These are phyloP conservation scores for Ceratocystis huliohia DNA, from an alignment of 2,329 filamentous ascomycete genomes.

Conservation along the genomic window DNA sequence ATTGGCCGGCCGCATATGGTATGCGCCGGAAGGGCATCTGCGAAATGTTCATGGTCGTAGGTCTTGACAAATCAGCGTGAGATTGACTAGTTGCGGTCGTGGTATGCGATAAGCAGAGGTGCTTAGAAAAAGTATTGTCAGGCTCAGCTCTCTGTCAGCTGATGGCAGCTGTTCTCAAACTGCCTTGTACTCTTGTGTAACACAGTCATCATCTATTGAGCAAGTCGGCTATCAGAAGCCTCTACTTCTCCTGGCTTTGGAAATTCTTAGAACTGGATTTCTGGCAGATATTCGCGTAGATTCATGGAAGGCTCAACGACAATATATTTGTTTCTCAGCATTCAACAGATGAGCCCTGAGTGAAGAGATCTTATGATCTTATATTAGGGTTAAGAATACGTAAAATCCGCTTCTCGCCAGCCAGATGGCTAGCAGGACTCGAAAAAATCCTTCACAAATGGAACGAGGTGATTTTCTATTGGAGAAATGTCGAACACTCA, in stretches of 20 bases:
- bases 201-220: too few relatives aligned
- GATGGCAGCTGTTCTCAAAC: background rate
- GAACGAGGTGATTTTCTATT: background rate
- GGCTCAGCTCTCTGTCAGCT: background rate
- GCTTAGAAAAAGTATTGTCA: slow-evolving; percentile 9
- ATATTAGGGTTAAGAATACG: too few relatives aligned
- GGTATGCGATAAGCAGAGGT: background rate
- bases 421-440: background rate
- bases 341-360: too few relatives aligned
- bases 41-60: slow-evolving; percentile 18
- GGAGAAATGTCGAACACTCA: slow-evolving; percentile 45
- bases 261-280: background rate
- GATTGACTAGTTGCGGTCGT: background rate
- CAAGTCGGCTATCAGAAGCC: too few relatives aligned
- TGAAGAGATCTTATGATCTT: too few relatives aligned
- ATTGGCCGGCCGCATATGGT: slow-evolving; percentile 8
- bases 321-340: too few relatives aligned
- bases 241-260: too few relatives aligned
- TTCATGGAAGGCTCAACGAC: background rate
- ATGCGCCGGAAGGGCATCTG: slow-evolving; percentile 19
- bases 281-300: background rate
- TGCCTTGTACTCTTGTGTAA: background rate
- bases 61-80: background rate
- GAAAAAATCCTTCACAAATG: background rate
- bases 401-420: too few relatives aligned